Percentiles rank a stretch among this genome's conserved stretches.
phyloP scores from a whole-genome alignment of 345 rosid genomes.

The Syzygium aromaticum region DNA sequence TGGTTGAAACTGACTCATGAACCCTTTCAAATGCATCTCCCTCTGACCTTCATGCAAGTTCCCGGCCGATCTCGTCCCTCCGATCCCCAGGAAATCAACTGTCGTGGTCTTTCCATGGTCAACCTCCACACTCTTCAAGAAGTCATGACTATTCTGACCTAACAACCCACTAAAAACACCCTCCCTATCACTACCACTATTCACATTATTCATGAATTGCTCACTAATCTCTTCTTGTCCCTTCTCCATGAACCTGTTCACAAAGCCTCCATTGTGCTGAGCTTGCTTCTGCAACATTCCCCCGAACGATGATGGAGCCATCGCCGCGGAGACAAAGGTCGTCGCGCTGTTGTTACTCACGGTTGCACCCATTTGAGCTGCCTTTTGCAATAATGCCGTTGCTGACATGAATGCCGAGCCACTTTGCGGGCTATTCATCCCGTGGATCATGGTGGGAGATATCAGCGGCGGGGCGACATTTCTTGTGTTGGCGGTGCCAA shows the following conservation, averaged over 20 bases:
- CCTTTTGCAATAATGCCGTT: conserved; percentile 44
- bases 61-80: conserved; percentile 22
- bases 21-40: conserved; percentile 16
- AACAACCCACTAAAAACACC: not conserved
- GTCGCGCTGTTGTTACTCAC: not conserved
- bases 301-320: not conserved
- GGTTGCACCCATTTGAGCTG: conserved; percentile 49
- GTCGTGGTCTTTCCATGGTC: conserved; percentile 16
- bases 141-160: not conserved
- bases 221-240: not conserved
- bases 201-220: not conserved
- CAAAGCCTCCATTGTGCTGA: not conserved
- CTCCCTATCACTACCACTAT: not conserved
- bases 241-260: not conserved
- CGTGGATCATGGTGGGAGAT: not conserved
- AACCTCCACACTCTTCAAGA: not conserved
- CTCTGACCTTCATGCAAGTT: conserved; percentile 20
- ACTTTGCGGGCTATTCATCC: not conserved
- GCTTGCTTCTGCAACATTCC: not conserved
- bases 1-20: conserved; percentile 25
- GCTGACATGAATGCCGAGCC: conserved; percentile 23
- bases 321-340: not conserved
- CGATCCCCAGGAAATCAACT: conserved; percentile 55
- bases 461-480: not conserved
- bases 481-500: not conserved